Percentiles rank a stretch among this genome's conserved stretches.
Conservation (phyloP, 306 rosid genomes). For the Ammopiptanthus mongolicus region DNA sequence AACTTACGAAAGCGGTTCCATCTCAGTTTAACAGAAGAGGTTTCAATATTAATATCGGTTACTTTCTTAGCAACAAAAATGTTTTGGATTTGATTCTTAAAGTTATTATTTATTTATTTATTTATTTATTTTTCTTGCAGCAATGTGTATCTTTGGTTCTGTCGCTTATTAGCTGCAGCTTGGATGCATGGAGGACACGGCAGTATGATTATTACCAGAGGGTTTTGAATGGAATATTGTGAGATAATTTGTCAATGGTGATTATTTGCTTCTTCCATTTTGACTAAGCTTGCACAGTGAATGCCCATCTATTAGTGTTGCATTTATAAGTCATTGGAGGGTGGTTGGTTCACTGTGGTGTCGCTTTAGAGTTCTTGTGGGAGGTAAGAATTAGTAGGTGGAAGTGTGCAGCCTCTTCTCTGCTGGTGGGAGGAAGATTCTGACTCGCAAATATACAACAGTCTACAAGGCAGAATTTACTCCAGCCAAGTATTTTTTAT, state of each 20-base stretch:
- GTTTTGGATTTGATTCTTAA: slow-evolving; percentile 8
- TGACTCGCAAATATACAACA: slow-evolving; percentile 21
- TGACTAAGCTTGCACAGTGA: slow-evolving; percentile 38
- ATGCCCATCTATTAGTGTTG: slow-evolving; percentile 9
- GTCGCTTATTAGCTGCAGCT: slow-evolving; percentile 90
- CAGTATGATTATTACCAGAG: slow-evolving; percentile 96
- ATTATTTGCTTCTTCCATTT: slow-evolving; percentile 31
- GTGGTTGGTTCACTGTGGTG: slow-evolving; percentile 31
- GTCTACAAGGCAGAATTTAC: slow-evolving; percentile 30
- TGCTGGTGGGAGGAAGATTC: slow-evolving; percentile 33
- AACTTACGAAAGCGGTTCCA: slow-evolving; percentile 91
- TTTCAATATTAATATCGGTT: slow-evolving; percentile 23
- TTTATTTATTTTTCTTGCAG: slow-evolving; percentile 35
- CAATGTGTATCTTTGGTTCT: slow-evolving; percentile 96
- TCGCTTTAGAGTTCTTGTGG: slow-evolving; percentile 30
- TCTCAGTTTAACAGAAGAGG: slow-evolving; percentile 95
- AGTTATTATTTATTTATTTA: not conserved
- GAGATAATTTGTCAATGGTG: slow-evolving; percentile 37
- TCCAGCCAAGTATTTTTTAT: slow-evolving; percentile 3
- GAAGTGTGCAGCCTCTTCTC: slow-evolving; percentile 33
- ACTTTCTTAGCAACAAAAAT: not conserved
- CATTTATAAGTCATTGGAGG: slow-evolving; percentile 17
- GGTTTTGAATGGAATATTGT: slow-evolving; percentile 92
- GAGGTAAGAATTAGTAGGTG: slow-evolving; percentile 27
- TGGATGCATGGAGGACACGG: slow-evolving; percentile 97